These are phyloP conservation scores for Huiozyma sinensis DNA, from an alignment of 805 yeast genomes.

Conservation along the genomic window DNA sequence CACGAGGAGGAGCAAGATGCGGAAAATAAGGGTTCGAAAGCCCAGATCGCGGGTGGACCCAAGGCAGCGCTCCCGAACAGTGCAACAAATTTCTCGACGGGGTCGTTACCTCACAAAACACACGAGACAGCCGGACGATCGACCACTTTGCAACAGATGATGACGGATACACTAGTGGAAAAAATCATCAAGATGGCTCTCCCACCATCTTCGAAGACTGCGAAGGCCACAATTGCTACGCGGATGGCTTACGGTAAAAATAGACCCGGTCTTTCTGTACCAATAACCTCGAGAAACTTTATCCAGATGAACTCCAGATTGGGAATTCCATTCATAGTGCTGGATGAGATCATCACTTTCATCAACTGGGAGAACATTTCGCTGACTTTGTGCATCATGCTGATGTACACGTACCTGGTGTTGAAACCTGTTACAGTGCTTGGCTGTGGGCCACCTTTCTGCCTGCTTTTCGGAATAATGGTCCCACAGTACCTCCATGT, in stretches of 20 bases:
- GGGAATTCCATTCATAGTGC: conserved; percentile 47
- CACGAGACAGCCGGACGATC: neutral
- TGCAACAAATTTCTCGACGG: neutral
- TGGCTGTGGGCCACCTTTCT: conserved; percentile 43
- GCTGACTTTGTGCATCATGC: conserved; percentile 47
- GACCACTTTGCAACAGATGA: conserved; percentile 23
- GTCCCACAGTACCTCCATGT: conserved; percentile 53
- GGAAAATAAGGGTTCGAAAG: too few species aligned
- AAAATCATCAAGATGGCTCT: conserved; percentile 59
- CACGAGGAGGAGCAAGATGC: too few species aligned
- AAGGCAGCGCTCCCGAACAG: too few species aligned
- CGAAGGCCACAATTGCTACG: conserved; percentile 35
- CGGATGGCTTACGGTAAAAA: conserved; percentile 50
- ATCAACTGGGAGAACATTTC: conserved; percentile 56
- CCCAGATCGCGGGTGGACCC: too few species aligned
- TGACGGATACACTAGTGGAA: conserved; percentile 66
- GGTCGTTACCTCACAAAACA: neutral
- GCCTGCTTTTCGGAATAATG: conserved; percentile 44
- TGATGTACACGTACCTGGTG: conserved; percentile 41
- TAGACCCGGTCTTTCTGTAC: conserved; percentile 63
- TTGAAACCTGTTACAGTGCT: conserved; percentile 49
- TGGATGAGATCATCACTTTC: conserved; percentile 46
- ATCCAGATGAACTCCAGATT: conserved; percentile 52
- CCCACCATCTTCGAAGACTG: conserved; percentile 46
- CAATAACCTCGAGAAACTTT: conserved; percentile 56